Evolutionary conservation across 163 green algal species (phyloP).

Genomic region (Chlamydomonas reinhardtii): DNA sequence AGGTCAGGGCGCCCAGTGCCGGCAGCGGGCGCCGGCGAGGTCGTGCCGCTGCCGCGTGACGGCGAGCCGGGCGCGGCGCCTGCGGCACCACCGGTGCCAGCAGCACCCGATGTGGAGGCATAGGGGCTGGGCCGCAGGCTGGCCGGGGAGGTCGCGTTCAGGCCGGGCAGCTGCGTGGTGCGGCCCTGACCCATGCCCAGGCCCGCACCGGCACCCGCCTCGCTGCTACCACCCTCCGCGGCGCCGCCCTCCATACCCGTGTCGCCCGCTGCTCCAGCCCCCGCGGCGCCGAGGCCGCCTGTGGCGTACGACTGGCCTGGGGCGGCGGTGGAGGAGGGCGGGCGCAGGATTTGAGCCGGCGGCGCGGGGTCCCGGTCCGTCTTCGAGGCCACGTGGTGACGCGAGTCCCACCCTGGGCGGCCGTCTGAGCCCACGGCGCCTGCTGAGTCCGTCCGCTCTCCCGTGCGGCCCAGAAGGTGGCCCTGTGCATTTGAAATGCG

Average conservation of each 20-base stretch:
- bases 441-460: not conserved
- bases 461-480: not conserved
- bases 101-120: not conserved
- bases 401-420: not conserved
- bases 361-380: not conserved
- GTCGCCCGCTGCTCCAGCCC: not conserved
- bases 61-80: constrained; percentile 7
- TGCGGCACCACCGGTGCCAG: not conserved
- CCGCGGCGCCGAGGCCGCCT: not conserved
- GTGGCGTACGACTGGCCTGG: not conserved
- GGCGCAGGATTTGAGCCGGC: not conserved
- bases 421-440: not conserved
- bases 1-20: not conserved
- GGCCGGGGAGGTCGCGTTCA: constrained; percentile 4
- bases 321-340: constrained; percentile 19
- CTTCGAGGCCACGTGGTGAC: not conserved
- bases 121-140: constrained; percentile 24
- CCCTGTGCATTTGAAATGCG: not conserved
- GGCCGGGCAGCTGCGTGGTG: constrained; percentile 14
- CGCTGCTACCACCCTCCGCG: not conserved
- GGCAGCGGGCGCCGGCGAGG: not conserved
- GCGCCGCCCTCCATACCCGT: not conserved
- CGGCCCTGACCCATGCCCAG: not conserved
- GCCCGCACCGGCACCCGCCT: not conserved
- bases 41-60: not conserved